Base-by-base conservation (phyloP, 2,329 filamentous ascomycete genomes). In the Cadophora luteo-olivacea region DNA sequence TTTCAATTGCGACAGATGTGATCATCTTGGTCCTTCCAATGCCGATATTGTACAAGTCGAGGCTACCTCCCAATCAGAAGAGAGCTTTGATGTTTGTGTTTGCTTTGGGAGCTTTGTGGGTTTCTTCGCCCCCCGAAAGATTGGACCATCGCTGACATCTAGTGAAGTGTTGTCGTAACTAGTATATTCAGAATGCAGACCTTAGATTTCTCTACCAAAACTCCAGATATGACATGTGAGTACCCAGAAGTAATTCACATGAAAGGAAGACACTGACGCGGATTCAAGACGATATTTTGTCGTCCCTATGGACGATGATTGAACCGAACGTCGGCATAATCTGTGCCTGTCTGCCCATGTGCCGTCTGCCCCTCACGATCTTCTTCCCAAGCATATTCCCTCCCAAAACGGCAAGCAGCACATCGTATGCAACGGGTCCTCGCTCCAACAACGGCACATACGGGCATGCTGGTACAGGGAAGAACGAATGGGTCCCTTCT, bases 31-130 rank as follows among this genome's bases (percentile, higher is more conserved):
- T 76, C 16, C 70, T 80, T 36, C 78, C 79, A 1, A 75, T 80
- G 64, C 75, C 77, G 1, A 70, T 79, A 3, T 73, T 80, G 38
- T 77, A 75, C 66, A 72, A 70, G 7, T 70, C 79, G 22, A 72
- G 74, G 25, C 67, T 80, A 19, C 75, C 75, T 14, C 29, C 67
- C 33, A 69, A 67, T 32, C 69, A 86, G 66, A 86, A 86, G 65
- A 75, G 85, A 16, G 85, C 84, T 0, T 80, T 90, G 48, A 79
- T 75, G 72, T 75, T 65, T 69, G 79, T 77, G 60, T 80, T 79
- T 77, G 80, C 78, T 29, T 72, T 79, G 68, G 82, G 72, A 38
- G 73, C 57, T 74, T 82, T 78, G 79, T 80, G 70, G 72, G 78
- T 75, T 14, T 33, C 45, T 63, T 16, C 8, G 48, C 36, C 4